A percentile compares a stretch with the other conserved stretches of the same genome.
These are phyloP conservation scores for Hypholoma sublateritium DNA, from an alignment of 768 basidiomycete genomes.

Conservation along the genomic window DNA sequence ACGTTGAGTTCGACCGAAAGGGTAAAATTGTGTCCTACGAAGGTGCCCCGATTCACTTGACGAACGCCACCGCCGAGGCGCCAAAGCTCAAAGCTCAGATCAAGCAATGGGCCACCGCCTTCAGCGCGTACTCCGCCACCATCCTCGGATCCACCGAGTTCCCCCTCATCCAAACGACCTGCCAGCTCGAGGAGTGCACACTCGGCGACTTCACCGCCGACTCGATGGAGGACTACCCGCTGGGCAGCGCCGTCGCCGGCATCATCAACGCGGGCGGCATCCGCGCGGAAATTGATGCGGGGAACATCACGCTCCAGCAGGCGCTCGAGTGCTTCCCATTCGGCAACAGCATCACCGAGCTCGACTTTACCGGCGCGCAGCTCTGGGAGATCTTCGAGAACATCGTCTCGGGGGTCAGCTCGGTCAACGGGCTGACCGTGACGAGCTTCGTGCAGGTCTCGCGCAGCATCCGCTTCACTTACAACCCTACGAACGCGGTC, in stretches of 20 bases:
- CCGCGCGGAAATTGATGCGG: slow-evolving; percentile 37
- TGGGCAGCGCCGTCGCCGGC: slow-evolving; percentile 25
- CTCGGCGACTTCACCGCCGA: slow-evolving; percentile 44
- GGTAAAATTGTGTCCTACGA: slow-evolving; percentile 41
- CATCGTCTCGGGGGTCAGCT: slow-evolving; percentile 30
- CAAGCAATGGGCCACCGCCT: slow-evolving; percentile 38
- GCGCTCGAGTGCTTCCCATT: slow-evolving; percentile 45
- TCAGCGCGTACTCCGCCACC: slow-evolving; percentile 30
- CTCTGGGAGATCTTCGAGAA: slow-evolving; percentile 45
- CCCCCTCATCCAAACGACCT: slow-evolving; percentile 37
- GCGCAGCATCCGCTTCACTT: slow-evolving; percentile 31
- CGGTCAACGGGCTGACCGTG: slow-evolving; percentile 27
- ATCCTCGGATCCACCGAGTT: slow-evolving; percentile 35
- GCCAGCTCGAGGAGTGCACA: slow-evolving; percentile 42
- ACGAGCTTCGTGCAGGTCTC: slow-evolving; percentile 45
- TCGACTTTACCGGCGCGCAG: slow-evolving; percentile 37
- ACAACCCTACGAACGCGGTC: slow-evolving; percentile 27
- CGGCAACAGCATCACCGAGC: slow-evolving; percentile 38
- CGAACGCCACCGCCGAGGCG: slow-evolving; percentile 34
- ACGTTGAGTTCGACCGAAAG: slow-evolving; percentile 36
- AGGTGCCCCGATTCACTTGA: slow-evolving; percentile 43
- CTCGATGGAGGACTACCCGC: slow-evolving; percentile 37
- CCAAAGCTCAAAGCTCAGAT: slow-evolving; percentile 36
- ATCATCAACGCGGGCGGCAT: slow-evolving; percentile 46
- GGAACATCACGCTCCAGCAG: slow-evolving; percentile 39